phyloP scores from a whole-genome alignment of 23 red algal genomes.

The Gracilaria domingensis region DNA sequence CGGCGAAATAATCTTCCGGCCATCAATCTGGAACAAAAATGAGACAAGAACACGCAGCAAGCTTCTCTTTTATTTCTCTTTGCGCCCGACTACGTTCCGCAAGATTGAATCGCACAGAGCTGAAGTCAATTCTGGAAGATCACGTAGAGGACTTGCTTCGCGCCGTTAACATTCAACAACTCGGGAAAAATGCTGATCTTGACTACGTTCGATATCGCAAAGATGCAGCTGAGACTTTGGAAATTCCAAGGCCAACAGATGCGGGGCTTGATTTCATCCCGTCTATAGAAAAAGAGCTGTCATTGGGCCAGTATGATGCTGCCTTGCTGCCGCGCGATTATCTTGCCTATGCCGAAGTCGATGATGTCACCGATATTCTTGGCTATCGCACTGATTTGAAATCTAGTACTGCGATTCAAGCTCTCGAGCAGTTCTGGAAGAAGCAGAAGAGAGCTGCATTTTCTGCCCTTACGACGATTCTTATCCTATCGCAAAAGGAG shows the following conservation, averaged over 20 bases:
- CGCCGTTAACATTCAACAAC: slow-evolving; percentile 4
- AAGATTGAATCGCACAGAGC: slow-evolving; percentile 24
- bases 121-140: slow-evolving; percentile 9
- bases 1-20: neutral
- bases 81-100: slow-evolving; percentile 37
- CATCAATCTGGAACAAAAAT: neutral
- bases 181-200: neutral
- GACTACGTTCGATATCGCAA: slow-evolving; percentile 33
- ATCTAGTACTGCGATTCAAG: slow-evolving; percentile 10
- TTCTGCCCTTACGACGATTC: slow-evolving; percentile 46
- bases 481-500: slow-evolving; percentile 10
- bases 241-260: slow-evolving; percentile 43
- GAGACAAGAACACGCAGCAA: slow-evolving; percentile 29
- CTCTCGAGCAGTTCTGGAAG: slow-evolving; percentile 49
- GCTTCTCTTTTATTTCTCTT: slow-evolving; percentile 24
- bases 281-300: slow-evolving; percentile 34
- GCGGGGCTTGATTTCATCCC: slow-evolving; percentile 50
- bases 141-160: slow-evolving; percentile 50
- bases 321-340: slow-evolving; percentile 54
- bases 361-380: slow-evolving; percentile 49
- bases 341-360: slow-evolving; percentile 24
- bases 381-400: slow-evolving; percentile 11
- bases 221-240: neutral
- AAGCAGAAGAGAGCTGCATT: slow-evolving; percentile 42
- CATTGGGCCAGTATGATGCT: slow-evolving; percentile 38